phyloP scores from a whole-genome alignment of 2,329 filamentous ascomycete genomes.

The Harringtonia lauricola region DNA sequence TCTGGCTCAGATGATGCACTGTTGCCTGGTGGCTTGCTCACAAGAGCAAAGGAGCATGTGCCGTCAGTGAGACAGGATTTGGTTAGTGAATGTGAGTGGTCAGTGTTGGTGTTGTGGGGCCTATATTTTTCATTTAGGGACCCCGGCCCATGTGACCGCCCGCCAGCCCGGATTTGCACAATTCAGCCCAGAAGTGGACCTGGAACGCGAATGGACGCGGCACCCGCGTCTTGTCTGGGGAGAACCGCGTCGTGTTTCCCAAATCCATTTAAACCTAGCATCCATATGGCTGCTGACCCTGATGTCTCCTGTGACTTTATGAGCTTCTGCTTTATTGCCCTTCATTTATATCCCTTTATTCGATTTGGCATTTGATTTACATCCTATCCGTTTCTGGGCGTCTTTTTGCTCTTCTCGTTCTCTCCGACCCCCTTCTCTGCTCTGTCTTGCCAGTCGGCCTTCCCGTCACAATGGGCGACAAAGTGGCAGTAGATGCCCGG shows the following conservation, averaged over 20 bases:
- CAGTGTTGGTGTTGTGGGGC: neutral
- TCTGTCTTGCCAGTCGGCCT: neutral
- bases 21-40: neutral
- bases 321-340: neutral
- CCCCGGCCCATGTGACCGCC: constrained; percentile 2
- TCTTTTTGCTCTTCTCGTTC: neutral
- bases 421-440: neutral
- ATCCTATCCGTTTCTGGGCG: neutral
- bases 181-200: neutral
- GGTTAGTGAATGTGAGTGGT: neutral
- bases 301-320: neutral
- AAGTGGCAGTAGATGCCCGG: constrained; percentile 17
- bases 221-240: constrained; percentile 1
- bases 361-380: neutral
- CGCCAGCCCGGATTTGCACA: neutral
- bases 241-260: constrained; percentile 6
- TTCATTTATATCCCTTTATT: too few relatives aligned
- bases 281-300: too few relatives aligned
- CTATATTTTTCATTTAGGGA: neutral
- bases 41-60: neutral
- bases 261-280: neutral
- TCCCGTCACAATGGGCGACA: constrained; percentile 18
- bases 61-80: neutral
- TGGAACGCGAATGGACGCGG: constrained; percentile 10
- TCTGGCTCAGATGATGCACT: neutral